A percentile compares a stretch with the other conserved stretches of the same genome.
phyloP scores from a whole-genome alignment of 352 stramenopile species.

The Elongisporangium anandrum region DNA sequence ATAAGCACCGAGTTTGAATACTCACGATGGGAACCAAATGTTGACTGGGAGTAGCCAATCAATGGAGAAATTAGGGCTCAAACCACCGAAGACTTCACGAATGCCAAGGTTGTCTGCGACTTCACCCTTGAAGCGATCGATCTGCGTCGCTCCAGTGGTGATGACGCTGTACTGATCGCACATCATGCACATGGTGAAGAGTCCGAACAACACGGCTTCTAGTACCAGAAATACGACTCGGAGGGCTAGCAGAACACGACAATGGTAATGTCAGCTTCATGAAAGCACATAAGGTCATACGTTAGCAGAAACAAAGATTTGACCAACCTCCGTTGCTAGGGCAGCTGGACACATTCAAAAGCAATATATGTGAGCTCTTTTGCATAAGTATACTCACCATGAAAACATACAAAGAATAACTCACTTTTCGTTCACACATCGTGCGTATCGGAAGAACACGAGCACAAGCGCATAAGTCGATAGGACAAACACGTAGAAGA shows the following conservation, averaged over 20 bases:
- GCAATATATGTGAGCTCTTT: conserved; percentile 5
- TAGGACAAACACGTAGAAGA: conserved; percentile 93
- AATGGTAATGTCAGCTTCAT: neutral
- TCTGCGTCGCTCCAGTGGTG: conserved; percentile 94
- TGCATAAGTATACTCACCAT: neutral
- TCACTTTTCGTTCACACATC: conserved; percentile 82
- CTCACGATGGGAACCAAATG: conserved; percentile 85
- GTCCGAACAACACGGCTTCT: conserved; percentile 93
- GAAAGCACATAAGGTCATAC: neutral
- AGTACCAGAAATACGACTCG: conserved; percentile 84
- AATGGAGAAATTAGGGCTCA: conserved; percentile 46
- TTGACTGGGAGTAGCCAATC: conserved; percentile 84
- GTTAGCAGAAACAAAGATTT: neutral
- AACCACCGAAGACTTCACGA: conserved; percentile 79
- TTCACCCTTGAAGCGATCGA: conserved; percentile 96
- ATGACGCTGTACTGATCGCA: conserved; percentile 98
- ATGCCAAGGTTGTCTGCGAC: conserved; percentile 64
- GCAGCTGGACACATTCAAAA: conserved; percentile 29
- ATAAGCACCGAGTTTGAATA: neutral
- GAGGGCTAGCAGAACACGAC: conserved; percentile 27
- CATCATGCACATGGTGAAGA: conserved; percentile 99
- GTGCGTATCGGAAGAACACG: conserved; percentile 87
- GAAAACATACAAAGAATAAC: conserved; percentile 7
- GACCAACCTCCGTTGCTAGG: conserved; percentile 47
- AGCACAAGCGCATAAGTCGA: conserved; percentile 94